A percentile compares a stretch with the other conserved stretches of the same genome.
Evolutionary conservation across 2,329 filamentous ascomycete genomes (phyloP).

Genomic region (Hymenoscyphus fructigenus): DNA sequence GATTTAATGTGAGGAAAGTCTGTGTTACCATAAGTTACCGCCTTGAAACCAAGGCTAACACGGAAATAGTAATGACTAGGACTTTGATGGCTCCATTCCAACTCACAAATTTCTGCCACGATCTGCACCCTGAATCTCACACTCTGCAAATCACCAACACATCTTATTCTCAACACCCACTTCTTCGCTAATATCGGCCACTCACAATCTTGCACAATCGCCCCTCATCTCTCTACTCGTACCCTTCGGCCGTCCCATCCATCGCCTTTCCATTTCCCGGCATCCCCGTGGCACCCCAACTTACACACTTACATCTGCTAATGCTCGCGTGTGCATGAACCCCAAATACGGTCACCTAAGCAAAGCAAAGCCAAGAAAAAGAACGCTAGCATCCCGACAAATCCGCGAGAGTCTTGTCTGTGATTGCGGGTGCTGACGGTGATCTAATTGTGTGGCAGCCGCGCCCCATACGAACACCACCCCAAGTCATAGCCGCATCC

Average conservation of each 20-base stretch:
- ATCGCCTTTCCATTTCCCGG: not conserved
- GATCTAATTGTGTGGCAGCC: not conserved
- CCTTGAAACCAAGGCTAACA: not conserved
- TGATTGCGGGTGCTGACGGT: constrained; percentile 3
- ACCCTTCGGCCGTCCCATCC: not conserved
- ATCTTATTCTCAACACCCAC: not conserved
- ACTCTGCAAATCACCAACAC: not conserved
- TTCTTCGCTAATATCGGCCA: not conserved
- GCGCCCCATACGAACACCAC: not conserved
- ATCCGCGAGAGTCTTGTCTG: not conserved
- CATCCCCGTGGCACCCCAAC: constrained; percentile 1
- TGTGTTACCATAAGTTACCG: not conserved
- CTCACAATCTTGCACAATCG: not conserved
- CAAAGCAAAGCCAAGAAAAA: not conserved
- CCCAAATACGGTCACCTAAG: not conserved
- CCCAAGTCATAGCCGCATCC: not conserved
- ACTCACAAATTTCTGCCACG: not conserved
- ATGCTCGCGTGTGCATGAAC: not conserved
- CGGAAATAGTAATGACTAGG: no score
- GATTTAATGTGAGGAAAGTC: not conserved
- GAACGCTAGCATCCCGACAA: not conserved
- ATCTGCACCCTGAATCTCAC: not conserved
- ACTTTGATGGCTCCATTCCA: not conserved
- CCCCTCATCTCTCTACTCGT: not conserved
- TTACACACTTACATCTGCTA: not conserved